Evolutionary conservation across 768 basidiomycete species (phyloP).

Genomic region (Lenzites betulinus): DNA sequence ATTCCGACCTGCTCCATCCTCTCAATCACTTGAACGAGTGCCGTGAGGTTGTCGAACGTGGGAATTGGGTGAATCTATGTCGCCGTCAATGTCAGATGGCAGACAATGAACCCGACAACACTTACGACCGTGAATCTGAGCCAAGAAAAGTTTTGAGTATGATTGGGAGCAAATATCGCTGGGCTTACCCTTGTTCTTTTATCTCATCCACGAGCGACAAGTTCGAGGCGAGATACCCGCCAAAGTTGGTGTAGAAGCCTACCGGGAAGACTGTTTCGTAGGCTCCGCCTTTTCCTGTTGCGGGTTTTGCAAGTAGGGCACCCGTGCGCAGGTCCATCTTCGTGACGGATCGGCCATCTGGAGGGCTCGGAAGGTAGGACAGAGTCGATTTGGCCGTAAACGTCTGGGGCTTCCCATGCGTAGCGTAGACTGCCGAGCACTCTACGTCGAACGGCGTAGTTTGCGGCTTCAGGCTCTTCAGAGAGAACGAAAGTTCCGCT

Average conservation of each 20-base stretch:
- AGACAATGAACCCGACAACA: not conserved
- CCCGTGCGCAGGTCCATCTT: conserved; percentile 52
- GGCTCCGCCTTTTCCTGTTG: conserved; percentile 18
- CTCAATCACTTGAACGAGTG: conserved; percentile 59
- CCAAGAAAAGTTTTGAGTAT: conserved; percentile 17
- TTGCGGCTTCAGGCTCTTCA: conserved; percentile 34
- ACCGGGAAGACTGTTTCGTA: conserved; percentile 58
- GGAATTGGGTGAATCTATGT: conserved; percentile 70
- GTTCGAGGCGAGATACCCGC: conserved; percentile 53
- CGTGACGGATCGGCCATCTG: conserved; percentile 41
- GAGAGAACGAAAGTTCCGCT: conserved; percentile 37
- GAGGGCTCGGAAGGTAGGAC: conserved; percentile 43
- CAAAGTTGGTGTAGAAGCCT: conserved; percentile 73
- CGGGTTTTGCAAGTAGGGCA: conserved; percentile 42
- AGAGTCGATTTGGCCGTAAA: conserved; percentile 38
- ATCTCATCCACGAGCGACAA: conserved; percentile 54
- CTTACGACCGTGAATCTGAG: conserved; percentile 42
- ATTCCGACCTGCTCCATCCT: conserved; percentile 69
- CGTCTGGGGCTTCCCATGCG: conserved; percentile 25
- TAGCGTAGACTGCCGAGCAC: conserved; percentile 37
- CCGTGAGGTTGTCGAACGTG: conserved; percentile 59
- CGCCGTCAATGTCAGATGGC: not conserved
- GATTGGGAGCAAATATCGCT: not conserved
- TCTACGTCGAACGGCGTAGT: conserved; percentile 34
- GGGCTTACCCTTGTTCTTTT: conserved; percentile 54